A percentile compares a stretch with the other conserved stretches of the same genome.
These are phyloP conservation scores for Pachysandra terminalis DNA, from an alignment of 164 flowering plant genomes.

Conservation along the genomic window DNA sequence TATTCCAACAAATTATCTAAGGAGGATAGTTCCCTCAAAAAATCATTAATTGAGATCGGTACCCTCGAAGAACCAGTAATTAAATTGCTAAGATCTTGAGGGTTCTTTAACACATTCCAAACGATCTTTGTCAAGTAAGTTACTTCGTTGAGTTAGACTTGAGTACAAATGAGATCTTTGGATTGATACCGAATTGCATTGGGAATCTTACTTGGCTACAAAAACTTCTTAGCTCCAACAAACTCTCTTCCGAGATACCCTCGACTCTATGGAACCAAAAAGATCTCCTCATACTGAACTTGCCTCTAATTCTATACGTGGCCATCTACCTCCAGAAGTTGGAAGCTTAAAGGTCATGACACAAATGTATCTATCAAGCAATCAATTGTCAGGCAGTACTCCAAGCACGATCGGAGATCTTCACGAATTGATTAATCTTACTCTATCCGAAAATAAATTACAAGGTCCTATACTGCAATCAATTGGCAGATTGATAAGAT, in stretches of 20 bases:
- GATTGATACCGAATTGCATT: constrained; percentile 14
- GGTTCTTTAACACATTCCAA: constrained; percentile 13
- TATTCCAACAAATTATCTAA: too few species aligned
- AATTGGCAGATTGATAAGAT: constrained; percentile 1
- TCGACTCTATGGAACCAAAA: constrained; percentile 11
- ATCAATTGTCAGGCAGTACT: constrained; percentile 12
- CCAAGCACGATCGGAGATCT: constrained; percentile 16
- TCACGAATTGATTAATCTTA: constrained; percentile 10
- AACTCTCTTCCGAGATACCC: constrained; percentile 13
- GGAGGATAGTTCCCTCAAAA: too few species aligned
- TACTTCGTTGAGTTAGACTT: constrained; percentile 9
- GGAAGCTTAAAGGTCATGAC: constrained; percentile 9
- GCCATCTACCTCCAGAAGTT: constrained; percentile 12
- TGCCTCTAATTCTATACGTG: constrained; percentile 18
- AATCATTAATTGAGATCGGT: too few species aligned
- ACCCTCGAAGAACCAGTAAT: too few species aligned
- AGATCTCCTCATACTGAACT: constrained; percentile 10
- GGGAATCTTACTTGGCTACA: constrained; percentile 17
- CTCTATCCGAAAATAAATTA: constrained; percentile 19
- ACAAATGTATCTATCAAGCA: constrained; percentile 8
- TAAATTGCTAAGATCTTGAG: too few species aligned
- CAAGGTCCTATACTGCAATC: constrained; percentile 17
- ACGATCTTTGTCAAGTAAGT: constrained; percentile 9
- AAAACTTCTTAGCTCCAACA: constrained; percentile 13
- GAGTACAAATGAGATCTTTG: constrained; percentile 16